Conservation (phyloP, 2,329 filamentous ascomycete species). For the Penicillium olsonii region DNA sequence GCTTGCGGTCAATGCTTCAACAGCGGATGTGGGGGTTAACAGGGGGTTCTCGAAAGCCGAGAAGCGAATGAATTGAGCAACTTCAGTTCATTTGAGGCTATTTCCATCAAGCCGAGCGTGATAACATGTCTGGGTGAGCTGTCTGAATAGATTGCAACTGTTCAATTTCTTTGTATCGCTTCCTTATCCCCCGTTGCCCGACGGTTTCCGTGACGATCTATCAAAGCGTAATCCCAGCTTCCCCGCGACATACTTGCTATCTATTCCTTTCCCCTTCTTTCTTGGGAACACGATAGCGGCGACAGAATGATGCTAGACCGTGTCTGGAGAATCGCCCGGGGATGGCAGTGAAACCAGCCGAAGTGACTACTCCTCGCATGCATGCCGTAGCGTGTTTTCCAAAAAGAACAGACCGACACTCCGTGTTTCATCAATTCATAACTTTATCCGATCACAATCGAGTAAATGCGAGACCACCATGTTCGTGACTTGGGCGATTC, state of each 20-base stretch:
- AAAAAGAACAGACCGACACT: no score
- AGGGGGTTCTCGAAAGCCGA: not conserved
- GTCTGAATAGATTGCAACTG: not conserved
- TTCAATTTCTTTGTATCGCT: not conserved
- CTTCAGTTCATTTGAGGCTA: not conserved
- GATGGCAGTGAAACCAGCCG: not conserved
- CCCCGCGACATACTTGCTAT: not conserved
- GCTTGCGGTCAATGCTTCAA: constrained; percentile 1
- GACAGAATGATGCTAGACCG: not conserved
- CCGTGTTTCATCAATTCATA: not conserved
- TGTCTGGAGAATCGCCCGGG: not conserved
- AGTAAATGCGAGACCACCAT: constrained; percentile 22
- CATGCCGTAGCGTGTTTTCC: not conserved
- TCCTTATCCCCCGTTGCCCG: constrained; percentile 12
- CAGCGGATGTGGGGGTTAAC: not conserved
- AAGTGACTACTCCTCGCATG: not conserved
- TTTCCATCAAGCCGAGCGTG: not conserved
- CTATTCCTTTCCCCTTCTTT: no score
- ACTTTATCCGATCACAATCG: constrained; percentile 27
- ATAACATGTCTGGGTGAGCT: no score
- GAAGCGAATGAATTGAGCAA: not conserved
- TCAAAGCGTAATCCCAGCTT: not conserved
- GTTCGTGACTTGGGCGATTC: constrained; percentile 1
- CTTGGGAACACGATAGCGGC: no score
- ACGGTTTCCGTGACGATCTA: constrained; percentile 27